Base-by-base conservation (phyloP, 192 early-diverging fungal genomes). In the Phlyctochytrium bullatum region DNA sequence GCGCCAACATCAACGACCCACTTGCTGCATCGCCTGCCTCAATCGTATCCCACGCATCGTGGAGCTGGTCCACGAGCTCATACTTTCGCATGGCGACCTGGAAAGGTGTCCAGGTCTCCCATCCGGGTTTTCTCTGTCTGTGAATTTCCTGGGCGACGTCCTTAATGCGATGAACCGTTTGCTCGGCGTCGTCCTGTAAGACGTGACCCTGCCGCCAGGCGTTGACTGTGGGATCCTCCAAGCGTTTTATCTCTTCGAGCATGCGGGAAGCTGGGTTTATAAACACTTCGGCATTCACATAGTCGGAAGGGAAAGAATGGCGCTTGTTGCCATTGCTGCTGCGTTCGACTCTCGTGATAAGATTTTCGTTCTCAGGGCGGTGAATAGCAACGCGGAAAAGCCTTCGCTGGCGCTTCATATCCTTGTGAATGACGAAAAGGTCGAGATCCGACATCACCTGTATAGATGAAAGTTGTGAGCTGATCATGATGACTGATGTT, bases 1-100 rank as follows among this genome's bases (percentile, higher is more conserved):
- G 51, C 23, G 57, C 35, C 25, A 71, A 40, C 69, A 71, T 71
- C 52, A 71, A 64, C 4, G 69, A 71, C 0, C 69, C 69, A 23
- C 23, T 30, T 1, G 69, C 69, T 16, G 69, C 69, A 59, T 71
- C 69, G 0, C 69, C 68, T 12, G 68, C 68, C 54, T 71, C 69
- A 54, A 71, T 71, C 1, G 69, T 52, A 50, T 71, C 69, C 69
- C 69, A 71, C n/a, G 69, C 69, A 47, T 71, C 69, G 31, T 56
- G 62, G 12, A 65, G 53, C 10, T 23, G 47, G 56, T 71, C 69
- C 61, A 65, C 53, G 12, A 71, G 52, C 14, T 24, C 12, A 34
- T 71, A 71, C 27, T 62, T 33, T 29, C 31, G 53, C 23, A 23
- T 25, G 36, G 60, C 69, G 16, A 34, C 29, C 30, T 40, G 56